Evolutionary conservation across 345 rosid genomes (phyloP).

Genomic region (Hibiscus syriacus): DNA sequence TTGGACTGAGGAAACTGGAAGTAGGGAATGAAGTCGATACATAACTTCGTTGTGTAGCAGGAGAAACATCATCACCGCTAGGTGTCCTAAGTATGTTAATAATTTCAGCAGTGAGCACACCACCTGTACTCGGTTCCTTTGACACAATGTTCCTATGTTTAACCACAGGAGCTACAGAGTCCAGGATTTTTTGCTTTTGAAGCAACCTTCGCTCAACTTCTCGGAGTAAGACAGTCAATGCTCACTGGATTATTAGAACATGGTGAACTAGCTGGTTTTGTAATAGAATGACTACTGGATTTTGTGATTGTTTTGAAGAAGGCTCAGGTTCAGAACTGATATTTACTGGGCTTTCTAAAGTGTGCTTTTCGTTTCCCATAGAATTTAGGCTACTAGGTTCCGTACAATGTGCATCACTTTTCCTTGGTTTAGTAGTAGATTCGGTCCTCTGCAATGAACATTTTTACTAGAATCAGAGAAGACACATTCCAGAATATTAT

Average conservation of each 20-base stretch:
- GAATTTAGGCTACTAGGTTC: conserved; percentile 22
- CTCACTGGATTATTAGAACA: conserved; percentile 57
- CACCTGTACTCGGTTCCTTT: background rate
- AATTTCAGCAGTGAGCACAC: too few relatives aligned
- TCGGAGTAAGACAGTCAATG: conserved; percentile 36
- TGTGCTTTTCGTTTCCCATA: conserved; percentile 22
- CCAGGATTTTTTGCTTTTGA: conserved; percentile 46
- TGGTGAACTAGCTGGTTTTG: conserved; percentile 23
- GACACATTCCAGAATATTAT: background rate
- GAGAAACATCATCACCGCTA: conserved; percentile 12
- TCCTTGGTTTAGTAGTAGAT: conserved; percentile 46
- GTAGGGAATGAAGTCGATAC: conserved; percentile 21
- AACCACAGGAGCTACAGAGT: conserved; percentile 36
- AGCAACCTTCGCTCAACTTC: conserved; percentile 41
- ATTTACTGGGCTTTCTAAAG: conserved; percentile 38
- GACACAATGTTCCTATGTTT: background rate
- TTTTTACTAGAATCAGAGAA: background rate
- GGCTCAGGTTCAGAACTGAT: conserved; percentile 63
- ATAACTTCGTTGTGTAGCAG: conserved; percentile 19
- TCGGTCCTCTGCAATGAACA: conserved; percentile 43
- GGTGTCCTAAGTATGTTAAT: background rate
- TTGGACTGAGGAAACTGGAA: conserved; percentile 12
- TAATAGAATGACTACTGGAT: conserved; percentile 25
- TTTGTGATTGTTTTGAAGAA: conserved; percentile 22
- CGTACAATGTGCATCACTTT: conserved; percentile 22